phyloP scores from a whole-genome alignment of 306 rosid species.

The Coriaria nepalensis region DNA sequence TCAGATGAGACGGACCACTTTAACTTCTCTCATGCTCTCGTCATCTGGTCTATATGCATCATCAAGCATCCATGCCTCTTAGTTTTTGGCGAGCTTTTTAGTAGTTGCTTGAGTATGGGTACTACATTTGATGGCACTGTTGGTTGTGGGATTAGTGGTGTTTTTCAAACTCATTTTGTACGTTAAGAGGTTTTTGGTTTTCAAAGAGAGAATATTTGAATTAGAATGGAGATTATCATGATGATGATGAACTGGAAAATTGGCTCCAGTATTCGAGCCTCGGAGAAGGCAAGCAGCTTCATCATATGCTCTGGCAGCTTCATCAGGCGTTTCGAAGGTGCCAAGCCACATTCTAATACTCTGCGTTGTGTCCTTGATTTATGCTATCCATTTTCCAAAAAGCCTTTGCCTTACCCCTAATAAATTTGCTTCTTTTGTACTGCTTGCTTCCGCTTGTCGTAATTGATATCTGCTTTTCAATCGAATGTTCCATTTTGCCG shows the following conservation, averaged over 20 bases:
- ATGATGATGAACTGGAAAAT: constrained; percentile 25
- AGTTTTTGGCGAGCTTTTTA: constrained; percentile 3
- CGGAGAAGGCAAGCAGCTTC: constrained; percentile 72
- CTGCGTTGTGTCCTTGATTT: constrained; percentile 75
- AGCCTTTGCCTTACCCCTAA: constrained; percentile 85
- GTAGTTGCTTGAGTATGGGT: not conserved
- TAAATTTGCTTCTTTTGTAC: constrained; percentile 32
- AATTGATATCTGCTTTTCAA: no score
- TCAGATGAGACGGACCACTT: constrained; percentile 14
- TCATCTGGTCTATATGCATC: constrained; percentile 36
- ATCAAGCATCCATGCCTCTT: constrained; percentile 13
- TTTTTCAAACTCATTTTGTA: constrained; percentile 23
- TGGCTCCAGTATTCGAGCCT: constrained; percentile 63
- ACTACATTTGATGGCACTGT: not conserved
- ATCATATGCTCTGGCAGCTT: constrained; percentile 82
- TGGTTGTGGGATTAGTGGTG: constrained; percentile 7
- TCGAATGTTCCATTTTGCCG: constrained; percentile 15
- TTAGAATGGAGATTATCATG: constrained; percentile 8
- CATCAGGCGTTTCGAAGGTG: constrained; percentile 62
- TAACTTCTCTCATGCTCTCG: constrained; percentile 19
- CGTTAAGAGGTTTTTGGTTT: constrained; percentile 50
- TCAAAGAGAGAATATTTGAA: constrained; percentile 43
- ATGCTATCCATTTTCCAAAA: constrained; percentile 90
- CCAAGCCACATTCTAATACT: constrained; percentile 86
- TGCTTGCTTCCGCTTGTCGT: not conserved